phyloP scores from a whole-genome alignment of 305 asterid species.

The Petunia hybrid region DNA sequence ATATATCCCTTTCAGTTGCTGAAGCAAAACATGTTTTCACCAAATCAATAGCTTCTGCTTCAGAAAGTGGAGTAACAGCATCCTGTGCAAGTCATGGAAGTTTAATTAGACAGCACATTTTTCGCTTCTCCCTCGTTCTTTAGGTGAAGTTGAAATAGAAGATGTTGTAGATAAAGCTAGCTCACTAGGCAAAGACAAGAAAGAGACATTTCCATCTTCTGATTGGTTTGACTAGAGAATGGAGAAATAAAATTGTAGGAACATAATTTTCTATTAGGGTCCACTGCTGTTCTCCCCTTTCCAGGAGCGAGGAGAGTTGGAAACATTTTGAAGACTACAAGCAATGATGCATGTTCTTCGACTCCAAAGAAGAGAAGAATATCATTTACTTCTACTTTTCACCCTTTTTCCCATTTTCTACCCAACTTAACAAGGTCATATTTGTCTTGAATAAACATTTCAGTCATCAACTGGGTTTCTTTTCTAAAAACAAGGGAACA shows the following conservation, averaged over 20 bases:
- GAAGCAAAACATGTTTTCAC: slow-evolving; percentile 94
- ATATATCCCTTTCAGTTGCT: slow-evolving; percentile 96
- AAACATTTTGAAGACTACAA: not conserved
- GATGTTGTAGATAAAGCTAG: not conserved
- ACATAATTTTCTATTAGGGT: not conserved
- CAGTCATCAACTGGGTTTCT: not conserved
- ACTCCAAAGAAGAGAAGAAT: not conserved
- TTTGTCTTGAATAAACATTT: not conserved
- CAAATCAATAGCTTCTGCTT: slow-evolving; percentile 90
- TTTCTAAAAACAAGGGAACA: not conserved
- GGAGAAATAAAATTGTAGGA: slow-evolving; percentile 1
- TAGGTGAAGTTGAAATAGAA: not conserved
- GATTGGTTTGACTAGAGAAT: not conserved
- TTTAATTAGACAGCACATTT: not conserved
- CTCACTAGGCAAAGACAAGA: not conserved
- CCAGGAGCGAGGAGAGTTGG: not conserved
- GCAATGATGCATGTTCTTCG: not conserved
- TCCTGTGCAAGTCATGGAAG: slow-evolving; percentile 50
- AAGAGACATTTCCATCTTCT: not conserved
- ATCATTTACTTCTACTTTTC: not conserved
- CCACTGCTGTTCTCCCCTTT: not conserved
- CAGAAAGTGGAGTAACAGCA: slow-evolving; percentile 93
- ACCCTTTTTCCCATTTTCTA: not conserved
- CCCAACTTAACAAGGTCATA: slow-evolving; percentile 4
- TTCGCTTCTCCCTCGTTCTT: not conserved